These are phyloP conservation scores for Caulochytrium protostelioides DNA, from an alignment of 371 early-diverging fungal genomes.

Conservation along the genomic window DNA sequence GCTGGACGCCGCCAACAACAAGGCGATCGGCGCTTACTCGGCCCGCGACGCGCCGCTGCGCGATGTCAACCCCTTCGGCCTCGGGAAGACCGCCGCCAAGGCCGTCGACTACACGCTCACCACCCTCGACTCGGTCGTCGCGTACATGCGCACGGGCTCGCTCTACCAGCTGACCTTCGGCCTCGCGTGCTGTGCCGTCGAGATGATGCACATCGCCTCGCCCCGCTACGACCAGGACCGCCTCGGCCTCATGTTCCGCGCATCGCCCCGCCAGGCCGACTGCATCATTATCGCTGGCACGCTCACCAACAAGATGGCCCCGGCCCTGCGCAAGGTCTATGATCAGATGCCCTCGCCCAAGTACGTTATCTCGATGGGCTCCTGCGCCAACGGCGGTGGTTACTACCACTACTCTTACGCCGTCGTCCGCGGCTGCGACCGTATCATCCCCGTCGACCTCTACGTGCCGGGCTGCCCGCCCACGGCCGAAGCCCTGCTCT, in stretches of 20 bases:
- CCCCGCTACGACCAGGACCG: constrained; percentile 96
- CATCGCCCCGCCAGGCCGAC: constrained; percentile 92
- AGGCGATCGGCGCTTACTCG: too few relatives aligned
- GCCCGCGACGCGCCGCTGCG: too few relatives aligned
- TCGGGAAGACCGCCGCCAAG: neutral
- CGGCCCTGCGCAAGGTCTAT: constrained; percentile 85
- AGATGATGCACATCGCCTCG: constrained; percentile 89
- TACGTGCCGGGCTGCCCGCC: constrained; percentile 97
- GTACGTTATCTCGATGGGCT: constrained; percentile 84
- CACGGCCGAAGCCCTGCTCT: constrained; percentile 85
- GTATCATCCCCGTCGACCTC: constrained; percentile 75
- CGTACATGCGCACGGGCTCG: constrained; percentile 77
- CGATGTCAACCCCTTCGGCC: too few relatives aligned
- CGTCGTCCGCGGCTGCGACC: constrained; percentile 78
- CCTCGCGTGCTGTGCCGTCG: constrained; percentile 86
- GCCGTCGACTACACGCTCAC: constrained; percentile 60
- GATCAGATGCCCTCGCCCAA: constrained; percentile 12
- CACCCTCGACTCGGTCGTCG: constrained; percentile 73
- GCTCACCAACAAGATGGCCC: constrained; percentile 97
- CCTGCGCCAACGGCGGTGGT: constrained; percentile 95
- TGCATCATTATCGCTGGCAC: constrained; percentile 96
- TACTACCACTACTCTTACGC: constrained; percentile 96
- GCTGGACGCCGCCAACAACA: too few relatives aligned
- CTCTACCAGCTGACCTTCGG: constrained; percentile 97
- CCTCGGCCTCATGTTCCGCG: constrained; percentile 90